phyloP scores from a whole-genome alignment of 371 early-diverging fungal species.

The Syncephalastrum racemosum region DNA sequence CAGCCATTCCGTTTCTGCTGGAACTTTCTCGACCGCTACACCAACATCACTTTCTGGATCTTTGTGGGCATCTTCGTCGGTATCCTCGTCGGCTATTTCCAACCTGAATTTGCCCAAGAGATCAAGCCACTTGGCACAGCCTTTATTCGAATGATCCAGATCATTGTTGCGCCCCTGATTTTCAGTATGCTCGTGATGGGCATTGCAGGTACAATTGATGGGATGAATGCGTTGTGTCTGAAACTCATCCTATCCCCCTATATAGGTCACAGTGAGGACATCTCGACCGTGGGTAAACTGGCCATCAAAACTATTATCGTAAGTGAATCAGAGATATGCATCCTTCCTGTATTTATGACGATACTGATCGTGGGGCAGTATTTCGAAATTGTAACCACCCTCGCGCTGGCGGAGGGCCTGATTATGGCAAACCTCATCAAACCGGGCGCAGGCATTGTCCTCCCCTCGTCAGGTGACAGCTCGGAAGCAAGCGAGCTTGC shows the following conservation, averaged over 20 bases:
- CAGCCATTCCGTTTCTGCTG: constrained; percentile 10
- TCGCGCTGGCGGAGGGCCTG: constrained; percentile 74
- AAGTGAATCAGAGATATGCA: constrained; percentile 10
- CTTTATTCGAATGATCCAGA: constrained; percentile 72
- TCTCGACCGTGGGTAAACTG: constrained; percentile 60
- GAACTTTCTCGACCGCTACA: constrained; percentile 36
- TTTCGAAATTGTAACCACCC: constrained; percentile 67
- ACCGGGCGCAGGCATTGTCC: constrained; percentile 55
- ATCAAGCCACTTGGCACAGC: constrained; percentile 55
- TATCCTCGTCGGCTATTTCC: constrained; percentile 59
- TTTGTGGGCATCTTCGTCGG: constrained; percentile 61
- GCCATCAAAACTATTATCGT: constrained; percentile 66
- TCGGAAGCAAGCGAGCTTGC: constrained; percentile 22
- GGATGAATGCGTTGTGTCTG: background rate
- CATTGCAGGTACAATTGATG: constrained; percentile 40
- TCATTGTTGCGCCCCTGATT: constrained; percentile 70
- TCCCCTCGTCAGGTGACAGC: constrained; percentile 17
- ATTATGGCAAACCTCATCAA: constrained; percentile 63
- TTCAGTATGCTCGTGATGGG: constrained; percentile 74
- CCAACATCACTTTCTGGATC: constrained; percentile 65
- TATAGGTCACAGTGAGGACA: constrained; percentile 70
- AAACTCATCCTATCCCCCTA: background rate
- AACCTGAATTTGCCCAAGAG: constrained; percentile 44
- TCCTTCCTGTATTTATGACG: constrained; percentile 1
- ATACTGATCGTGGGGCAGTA: constrained; percentile 33